Evolutionary conservation across 148 eudicot genomes (phyloP), one percentile per base, ranked within the genome.

Genomic region (Polygonum maritimum): DNA sequence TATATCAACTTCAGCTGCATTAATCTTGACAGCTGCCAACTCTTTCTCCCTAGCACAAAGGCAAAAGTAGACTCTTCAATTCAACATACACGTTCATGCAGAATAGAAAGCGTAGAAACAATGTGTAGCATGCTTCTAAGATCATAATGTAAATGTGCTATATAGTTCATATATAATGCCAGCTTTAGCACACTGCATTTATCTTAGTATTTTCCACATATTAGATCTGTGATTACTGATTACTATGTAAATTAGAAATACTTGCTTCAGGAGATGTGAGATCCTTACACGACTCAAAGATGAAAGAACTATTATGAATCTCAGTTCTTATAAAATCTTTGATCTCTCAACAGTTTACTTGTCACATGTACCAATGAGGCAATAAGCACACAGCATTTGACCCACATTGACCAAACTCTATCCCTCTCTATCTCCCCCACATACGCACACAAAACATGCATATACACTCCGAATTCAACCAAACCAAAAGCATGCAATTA

Each of bases 11-110:
- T 92, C 97, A 70, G 84, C 96, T 7, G 90, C 86, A 82, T 92
- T 95, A 75, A 95, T 95, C 86, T 89, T 92, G 19, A 95, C 98
- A 74, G 96, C 97, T 44, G 98, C 96, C 83, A 95, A 80, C 81
- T 95, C 98, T 78, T 87, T 95, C 77, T 92, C 97, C 83, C 98
- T 92, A 44, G 21, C 31, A 71, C 41, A 76, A 76, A 76, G 15
- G 16, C 44, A 76, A 44, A 7, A 44, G 31, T 22, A 62, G 54
- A 11, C 47, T 76, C 33, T 45, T 39, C 5, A 71, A 71, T 40
- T n/a, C 41, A n/a, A 0, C 48, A 40, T 15, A 71, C 48, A 16
- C 2, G 33, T 16, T 71, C 47, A 18, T 71, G 74, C 48, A 40
- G 74, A 39, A 15, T 63, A 26, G 69, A 16, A 63, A 3, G 15